Evolutionary conservation across 108 stramenopile genomes (phyloP), one percentile per base, ranked within the genome.

Genomic region (Craspedostauros australis): DNA sequence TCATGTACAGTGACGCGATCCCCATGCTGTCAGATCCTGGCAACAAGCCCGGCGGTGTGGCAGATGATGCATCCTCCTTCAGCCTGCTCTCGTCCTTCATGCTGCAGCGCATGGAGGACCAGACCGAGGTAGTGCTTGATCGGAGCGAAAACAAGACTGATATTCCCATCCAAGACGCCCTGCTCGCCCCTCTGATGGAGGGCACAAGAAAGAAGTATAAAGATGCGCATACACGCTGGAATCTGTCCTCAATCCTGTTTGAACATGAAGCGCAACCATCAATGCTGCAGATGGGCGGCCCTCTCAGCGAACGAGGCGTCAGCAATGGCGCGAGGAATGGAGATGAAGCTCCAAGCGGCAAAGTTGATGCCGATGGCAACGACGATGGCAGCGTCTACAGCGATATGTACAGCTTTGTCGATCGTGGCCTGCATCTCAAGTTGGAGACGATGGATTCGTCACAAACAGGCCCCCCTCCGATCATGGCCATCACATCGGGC

Each of bases 321-420:
- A 30, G 16, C 46, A 19, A 26, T 30, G 61, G 9, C 27, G 41
- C 55, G 18, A 44, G 40, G 21, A 50, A 23, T 27, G 43, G 46
- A 23, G 29, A 29, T 16, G 65, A 65, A 28, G 50, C 26, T 22
- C 19, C 0, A 42, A 23, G 4, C 29, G 44, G 57, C 23, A 11
- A 26, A 9, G 5, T 22, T 24, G 50, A 62, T 36, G 58, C 36
- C 22, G 39, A 29, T 1, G 27, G 46, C 11, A 48, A 60, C 27
- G 64, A 64, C 4, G 62, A 60, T n/a, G 60, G 49, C 7, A 72
- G 75, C 28, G 63, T 72, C 5, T 72, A 81, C 25, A 91, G 88
- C 51, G 88, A 91, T 51, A 77, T 84, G 47, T 91, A 91, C 46
- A 70, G 64, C 1, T 86, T 83, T 64, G 60, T 80, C 73, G 68